Percentiles rank a stretch among this genome's conserved stretches.
phyloP scores from a whole-genome alignment of 2,329 filamentous ascomycete species.

The Talaromyces piceae region DNA sequence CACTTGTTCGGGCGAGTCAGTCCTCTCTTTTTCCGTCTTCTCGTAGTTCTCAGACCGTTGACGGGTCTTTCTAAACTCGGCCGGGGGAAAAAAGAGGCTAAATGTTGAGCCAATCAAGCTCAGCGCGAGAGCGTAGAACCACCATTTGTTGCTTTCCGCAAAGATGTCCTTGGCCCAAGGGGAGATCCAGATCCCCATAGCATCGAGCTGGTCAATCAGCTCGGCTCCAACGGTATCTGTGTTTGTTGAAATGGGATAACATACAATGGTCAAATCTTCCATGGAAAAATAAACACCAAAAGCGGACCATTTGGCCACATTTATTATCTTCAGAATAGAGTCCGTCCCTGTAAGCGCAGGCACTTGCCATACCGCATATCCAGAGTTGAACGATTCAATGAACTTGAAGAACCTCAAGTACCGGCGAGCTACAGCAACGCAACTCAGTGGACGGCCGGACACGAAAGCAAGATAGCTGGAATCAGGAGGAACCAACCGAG shows the following conservation, averaged over 20 bases:
- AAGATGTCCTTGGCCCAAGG: slow-evolving; percentile 42
- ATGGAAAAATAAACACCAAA: slow-evolving; percentile 61
- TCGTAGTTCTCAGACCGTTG: neutral
- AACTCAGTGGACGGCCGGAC: neutral
- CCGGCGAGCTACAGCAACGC: slow-evolving; percentile 37
- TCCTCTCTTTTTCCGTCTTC: slow-evolving; percentile 19
- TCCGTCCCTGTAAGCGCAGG: slow-evolving; percentile 1
- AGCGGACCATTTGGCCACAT: slow-evolving; percentile 51
- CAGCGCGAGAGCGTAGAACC: slow-evolving; percentile 56
- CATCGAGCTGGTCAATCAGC: slow-evolving; percentile 29
- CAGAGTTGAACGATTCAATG: slow-evolving; percentile 50
- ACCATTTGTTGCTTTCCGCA: slow-evolving; percentile 59
- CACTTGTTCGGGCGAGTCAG: slow-evolving; percentile 16
- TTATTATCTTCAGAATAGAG: slow-evolving; percentile 37
- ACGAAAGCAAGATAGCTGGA: neutral
- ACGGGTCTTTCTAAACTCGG: neutral
- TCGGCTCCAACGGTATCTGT: neutral
- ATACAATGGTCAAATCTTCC: slow-evolving; percentile 57
- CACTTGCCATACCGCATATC: slow-evolving; percentile 36
- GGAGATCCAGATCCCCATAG: slow-evolving; percentile 45
- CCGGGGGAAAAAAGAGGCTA: slow-evolving; percentile 22
- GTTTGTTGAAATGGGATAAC: slow-evolving; percentile 22
- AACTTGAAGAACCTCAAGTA: slow-evolving; percentile 64
- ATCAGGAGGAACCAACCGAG: slow-evolving; percentile 29
- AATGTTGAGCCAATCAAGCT: slow-evolving; percentile 35